Evolutionary conservation across 1,284 basidiomycete genomes (phyloP).

Genomic region (Microbotryum violaceum): DNA sequence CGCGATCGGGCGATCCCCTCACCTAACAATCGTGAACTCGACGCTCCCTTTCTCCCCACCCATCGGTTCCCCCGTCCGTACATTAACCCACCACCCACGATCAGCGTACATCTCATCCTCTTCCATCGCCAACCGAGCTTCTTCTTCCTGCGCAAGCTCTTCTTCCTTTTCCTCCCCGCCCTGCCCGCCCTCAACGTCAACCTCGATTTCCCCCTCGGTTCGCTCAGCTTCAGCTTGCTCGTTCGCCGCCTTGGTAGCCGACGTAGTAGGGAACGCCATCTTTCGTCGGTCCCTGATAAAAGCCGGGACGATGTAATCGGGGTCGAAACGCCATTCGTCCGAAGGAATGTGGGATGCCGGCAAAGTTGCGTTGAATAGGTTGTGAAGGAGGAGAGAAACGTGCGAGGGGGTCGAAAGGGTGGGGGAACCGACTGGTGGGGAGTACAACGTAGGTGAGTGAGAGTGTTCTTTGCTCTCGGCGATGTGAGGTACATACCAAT

Average conservation of each 20-base stretch:
- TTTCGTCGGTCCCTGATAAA: conserved; percentile 11
- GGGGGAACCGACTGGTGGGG: conserved; percentile 63
- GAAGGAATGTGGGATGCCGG: conserved; percentile 81
- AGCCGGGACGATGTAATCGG: conserved; percentile 44
- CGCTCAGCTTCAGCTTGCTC: conserved; percentile 36
- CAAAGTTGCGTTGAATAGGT: conserved; percentile 95
- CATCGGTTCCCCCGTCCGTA: conserved; percentile 58
- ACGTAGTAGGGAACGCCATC: not conserved
- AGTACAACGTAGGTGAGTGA: not conserved
- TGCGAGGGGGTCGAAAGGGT: conserved; percentile 90
- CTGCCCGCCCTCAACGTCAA: conserved; percentile 12
- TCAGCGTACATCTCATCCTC: conserved; percentile 23
- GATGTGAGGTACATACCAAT: conserved; percentile 54
- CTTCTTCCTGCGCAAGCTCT: conserved; percentile 2
- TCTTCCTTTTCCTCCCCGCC: conserved; percentile 22
- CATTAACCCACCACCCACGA: conserved; percentile 72
- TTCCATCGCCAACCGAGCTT: conserved; percentile 21
- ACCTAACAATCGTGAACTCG: conserved; percentile 88
- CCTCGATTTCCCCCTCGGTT: conserved; percentile 30
- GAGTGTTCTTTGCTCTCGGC: not conserved
- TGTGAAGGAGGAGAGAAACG: conserved; percentile 82
- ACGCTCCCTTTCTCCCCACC: conserved; percentile 65
- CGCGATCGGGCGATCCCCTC: conserved; percentile 32
- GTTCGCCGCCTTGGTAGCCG: not conserved
- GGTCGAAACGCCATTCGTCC: conserved; percentile 78